Conservation (phyloP, 208 protist species). For the Acanthamoeba royreba region DNA sequence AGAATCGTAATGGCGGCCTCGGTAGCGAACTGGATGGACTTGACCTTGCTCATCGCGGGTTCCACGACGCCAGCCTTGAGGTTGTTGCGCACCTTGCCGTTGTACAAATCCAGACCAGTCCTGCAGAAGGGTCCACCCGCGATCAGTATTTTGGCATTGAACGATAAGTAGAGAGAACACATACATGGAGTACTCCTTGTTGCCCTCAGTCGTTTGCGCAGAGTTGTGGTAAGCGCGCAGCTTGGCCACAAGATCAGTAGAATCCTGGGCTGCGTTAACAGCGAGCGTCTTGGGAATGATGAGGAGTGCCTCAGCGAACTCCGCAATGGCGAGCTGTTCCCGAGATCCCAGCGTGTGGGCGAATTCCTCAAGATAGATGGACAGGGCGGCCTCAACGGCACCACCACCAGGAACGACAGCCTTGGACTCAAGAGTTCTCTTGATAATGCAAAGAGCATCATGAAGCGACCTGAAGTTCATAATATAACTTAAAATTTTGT, state of each 20-base stretch:
- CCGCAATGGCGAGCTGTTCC: constrained; percentile 98
- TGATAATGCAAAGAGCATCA: constrained; percentile 98
- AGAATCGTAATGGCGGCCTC: constrained; percentile 99
- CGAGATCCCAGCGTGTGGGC: constrained; percentile 93
- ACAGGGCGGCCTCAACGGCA: constrained; percentile 97
- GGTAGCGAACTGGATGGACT: constrained; percentile 98
- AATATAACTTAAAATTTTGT: too few species aligned
- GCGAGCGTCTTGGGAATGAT: constrained; percentile 98
- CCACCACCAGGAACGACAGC: constrained; percentile 97
- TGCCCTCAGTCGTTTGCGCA: constrained; percentile 83
- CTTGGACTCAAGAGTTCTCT: constrained; percentile 96
- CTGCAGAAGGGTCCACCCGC: not conserved
- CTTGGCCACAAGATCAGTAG: constrained; percentile 97
- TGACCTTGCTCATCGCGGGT: constrained; percentile 98
- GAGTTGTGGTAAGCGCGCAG: constrained; percentile 95
- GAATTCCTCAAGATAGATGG: constrained; percentile 97
- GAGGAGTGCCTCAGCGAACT: constrained; percentile 97
- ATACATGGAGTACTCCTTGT: constrained; percentile 70
- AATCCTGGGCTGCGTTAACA: constrained; percentile 97
- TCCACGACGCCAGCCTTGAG: constrained; percentile 97
- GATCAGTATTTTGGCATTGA: too few species aligned
- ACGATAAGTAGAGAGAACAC: not conserved
- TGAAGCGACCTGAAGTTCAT: constrained; percentile 86
- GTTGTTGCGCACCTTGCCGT: constrained; percentile 95
- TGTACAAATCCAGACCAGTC: constrained; percentile 93